A percentile compares a stretch with the other conserved stretches of the same genome.
These are phyloP conservation scores for Phalaenopsis equestris DNA, from an alignment of 106 monocot genomes.

Conservation along the genomic window DNA sequence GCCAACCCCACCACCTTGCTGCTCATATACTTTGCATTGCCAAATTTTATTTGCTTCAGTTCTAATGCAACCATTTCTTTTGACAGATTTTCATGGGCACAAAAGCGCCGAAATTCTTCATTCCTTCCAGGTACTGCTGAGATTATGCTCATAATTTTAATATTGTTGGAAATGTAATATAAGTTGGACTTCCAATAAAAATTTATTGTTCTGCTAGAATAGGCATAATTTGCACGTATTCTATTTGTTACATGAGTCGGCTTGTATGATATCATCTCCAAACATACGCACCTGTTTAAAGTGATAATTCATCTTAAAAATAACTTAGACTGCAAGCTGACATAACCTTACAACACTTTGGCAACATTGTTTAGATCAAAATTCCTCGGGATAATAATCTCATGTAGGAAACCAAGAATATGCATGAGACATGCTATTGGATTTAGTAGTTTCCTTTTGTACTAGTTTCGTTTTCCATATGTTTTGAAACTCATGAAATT, in stretches of 20 bases:
- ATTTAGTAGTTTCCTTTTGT: too few species aligned
- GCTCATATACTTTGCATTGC: not conserved
- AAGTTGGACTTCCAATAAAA: too few species aligned
- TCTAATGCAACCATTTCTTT: slow-evolving; percentile 1
- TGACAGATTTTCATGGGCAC: slow-evolving; percentile 48
- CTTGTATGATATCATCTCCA: not conserved
- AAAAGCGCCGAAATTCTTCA: slow-evolving; percentile 30
- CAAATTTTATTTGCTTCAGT: not conserved
- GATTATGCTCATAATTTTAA: not conserved
- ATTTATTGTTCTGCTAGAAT: not conserved
- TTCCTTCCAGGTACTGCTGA: slow-evolving; percentile 40
- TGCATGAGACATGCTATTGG: too few species aligned
- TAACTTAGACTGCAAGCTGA: not conserved
- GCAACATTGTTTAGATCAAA: too few species aligned
- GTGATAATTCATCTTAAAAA: not conserved
- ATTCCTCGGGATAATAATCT: too few species aligned
- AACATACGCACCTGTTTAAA: not conserved
- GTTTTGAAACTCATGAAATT: too few species aligned
- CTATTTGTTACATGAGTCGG: not conserved
- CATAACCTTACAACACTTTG: too few species aligned
- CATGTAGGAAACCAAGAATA: too few species aligned
- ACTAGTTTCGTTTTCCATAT: too few species aligned
- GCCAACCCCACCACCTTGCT: too few species aligned
- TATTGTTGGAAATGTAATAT: too few species aligned
- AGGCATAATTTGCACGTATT: not conserved